Evolutionary conservation across 73 alveolate genomes (phyloP), one percentile per base, ranked within the genome.

Genomic region (Uronychia setigera): DNA sequence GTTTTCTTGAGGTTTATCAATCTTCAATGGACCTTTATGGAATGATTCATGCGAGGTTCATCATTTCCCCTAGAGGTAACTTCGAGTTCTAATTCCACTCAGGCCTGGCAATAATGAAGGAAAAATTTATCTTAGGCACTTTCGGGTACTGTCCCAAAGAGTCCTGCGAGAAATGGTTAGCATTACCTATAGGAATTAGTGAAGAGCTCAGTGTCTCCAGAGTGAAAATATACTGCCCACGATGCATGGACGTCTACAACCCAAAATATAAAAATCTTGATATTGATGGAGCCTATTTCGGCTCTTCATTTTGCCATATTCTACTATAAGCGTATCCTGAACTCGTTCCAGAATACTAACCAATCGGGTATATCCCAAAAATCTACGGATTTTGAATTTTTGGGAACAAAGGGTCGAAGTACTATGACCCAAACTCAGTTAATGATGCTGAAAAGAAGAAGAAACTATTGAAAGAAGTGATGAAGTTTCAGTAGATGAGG

Each of bases 131-230:
- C 78, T 83, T 91, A 60, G 99, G 99, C 58, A 93, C 90, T 35
- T 98, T 97, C 84, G 99, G 99, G 26, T 90, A 93, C 76, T 98
- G 99, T 81, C 99, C 99, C 0, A 88, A 99, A 92, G 99, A 91
- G 0, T 90, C 94, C 81, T 98, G 99, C 89, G 98, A 98, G 83
- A 89, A 99, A 74, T 95, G 95, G 76, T 89, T 95, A 60, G 99
- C 94, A 9, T 79, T 97, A 26, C 99, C 99, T 1, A 91, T 97
- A 35, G 99, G 99, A 26, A 94, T 97, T 96, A 92, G 98, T 87
- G 99, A 97, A 81, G 99, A 98, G 75, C 93, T 98, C 29, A 81
- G 98, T 35, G 95, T 96, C 5, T 92, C 98, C 31, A 95, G 99
- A 92, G 99, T 98, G 25, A 98, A 97, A 90, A 93, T 95, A 26